Conservation (phyloP, 306 rosid species). For the Malus asiatica region DNA sequence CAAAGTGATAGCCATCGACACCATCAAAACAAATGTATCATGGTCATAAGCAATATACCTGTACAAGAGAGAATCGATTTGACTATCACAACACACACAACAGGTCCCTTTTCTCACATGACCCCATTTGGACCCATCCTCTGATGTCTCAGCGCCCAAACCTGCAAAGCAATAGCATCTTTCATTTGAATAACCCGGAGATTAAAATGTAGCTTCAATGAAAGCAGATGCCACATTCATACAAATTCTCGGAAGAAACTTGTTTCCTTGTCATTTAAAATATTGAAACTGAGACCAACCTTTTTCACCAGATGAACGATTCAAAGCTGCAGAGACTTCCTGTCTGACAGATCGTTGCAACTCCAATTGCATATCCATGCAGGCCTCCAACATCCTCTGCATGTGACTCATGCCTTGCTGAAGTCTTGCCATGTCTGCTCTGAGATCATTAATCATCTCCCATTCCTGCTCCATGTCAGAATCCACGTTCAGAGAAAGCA, state of each 20-base stretch:
- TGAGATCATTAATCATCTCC: slow-evolving; percentile 91
- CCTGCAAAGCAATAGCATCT: slow-evolving; percentile 39
- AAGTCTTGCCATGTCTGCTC: slow-evolving; percentile 95
- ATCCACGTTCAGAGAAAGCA: slow-evolving; percentile 16
- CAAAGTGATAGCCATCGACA: not conserved
- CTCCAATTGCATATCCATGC: slow-evolving; percentile 99
- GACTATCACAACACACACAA: slow-evolving; percentile 96
- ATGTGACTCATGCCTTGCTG: slow-evolving; percentile 99
- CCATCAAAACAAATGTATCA: not conserved
- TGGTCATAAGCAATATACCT: slow-evolving; percentile 41
- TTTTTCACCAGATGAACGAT: slow-evolving; percentile 75
- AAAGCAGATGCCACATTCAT: not conserved
- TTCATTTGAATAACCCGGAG: not conserved
- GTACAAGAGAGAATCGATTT: slow-evolving; percentile 93
- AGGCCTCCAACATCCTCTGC: slow-evolving; percentile 99
- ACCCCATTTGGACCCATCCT: slow-evolving; percentile 93
- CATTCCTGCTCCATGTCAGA: slow-evolving; percentile 59
- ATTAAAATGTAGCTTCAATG: not conserved
- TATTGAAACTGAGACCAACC: slow-evolving; percentile 31
- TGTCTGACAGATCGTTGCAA: slow-evolving; percentile 98
- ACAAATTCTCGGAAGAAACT: not conserved
- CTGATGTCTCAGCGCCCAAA: slow-evolving; percentile 74
- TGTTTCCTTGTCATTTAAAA: not conserved
- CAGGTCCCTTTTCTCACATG: slow-evolving; percentile 98
- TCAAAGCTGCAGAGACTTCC: slow-evolving; percentile 97